Conservation (phyloP, 805 yeast species). For the Candida awuae region DNA sequence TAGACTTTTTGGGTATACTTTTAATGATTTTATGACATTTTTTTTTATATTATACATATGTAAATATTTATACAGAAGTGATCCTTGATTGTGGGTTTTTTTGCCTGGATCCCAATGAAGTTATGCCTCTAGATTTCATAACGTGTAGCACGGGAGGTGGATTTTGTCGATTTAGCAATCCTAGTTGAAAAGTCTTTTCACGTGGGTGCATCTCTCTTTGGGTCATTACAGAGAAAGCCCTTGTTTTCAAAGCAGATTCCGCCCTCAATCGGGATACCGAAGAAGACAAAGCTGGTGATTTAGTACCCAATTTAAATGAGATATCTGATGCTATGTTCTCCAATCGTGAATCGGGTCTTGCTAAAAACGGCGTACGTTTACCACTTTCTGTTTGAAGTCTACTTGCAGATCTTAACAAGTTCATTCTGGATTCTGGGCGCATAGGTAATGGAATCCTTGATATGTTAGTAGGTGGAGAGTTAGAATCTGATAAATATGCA, state of each 20-base stretch:
- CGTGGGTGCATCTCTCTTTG: slow-evolving; percentile 2
- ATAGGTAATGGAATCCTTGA: slow-evolving; percentile 25
- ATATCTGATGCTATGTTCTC: slow-evolving; percentile 9
- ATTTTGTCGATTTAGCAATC: not conserved
- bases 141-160: not conserved
- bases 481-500: slow-evolving; percentile 5
- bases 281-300: slow-evolving; percentile 6
- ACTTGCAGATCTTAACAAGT: slow-evolving; percentile 15
- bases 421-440: slow-evolving; percentile 21
- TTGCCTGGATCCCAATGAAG: slow-evolving; percentile 7
- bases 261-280: not conserved
- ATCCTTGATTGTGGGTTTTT: not conserved
- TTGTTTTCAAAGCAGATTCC: not conserved
- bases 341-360: slow-evolving; percentile 11
- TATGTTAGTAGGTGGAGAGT: not conserved
- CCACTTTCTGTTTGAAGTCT: slow-evolving; percentile 1
- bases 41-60: not conserved
- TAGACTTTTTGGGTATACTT: not conserved
- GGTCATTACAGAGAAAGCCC: slow-evolving; percentile 6
- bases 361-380: not conserved
- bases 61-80: slow-evolving; percentile 5
- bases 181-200: not conserved
- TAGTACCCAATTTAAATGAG: slow-evolving; percentile 12
- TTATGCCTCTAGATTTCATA: slow-evolving; percentile 4
- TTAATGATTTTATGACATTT: not conserved